Evolutionary conservation across 345 rosid species (phyloP), one percentile per base, ranked within the genome.

Genomic region (Balakata baccata): DNA sequence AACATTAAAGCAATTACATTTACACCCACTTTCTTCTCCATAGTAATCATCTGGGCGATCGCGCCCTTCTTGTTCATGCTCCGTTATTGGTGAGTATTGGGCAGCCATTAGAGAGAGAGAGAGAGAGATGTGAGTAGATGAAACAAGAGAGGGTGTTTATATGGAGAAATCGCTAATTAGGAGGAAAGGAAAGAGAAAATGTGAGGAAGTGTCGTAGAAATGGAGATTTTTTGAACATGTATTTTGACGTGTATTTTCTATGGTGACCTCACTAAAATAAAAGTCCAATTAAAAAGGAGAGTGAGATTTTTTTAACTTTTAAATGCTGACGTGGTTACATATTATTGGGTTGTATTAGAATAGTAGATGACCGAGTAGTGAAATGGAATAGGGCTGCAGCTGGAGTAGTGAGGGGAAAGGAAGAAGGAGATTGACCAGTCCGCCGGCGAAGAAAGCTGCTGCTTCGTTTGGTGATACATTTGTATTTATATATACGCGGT

Each of bases 1-100:
- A 57, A 78, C 13, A 1, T 70, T 43, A 7, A 76, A 85, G 66
- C 90, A 88, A 71, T 72, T 37, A 63, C 90, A 88, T 61, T 70
- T 37, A 69, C 85, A 81, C 67, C 84, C 77, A 14, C 50, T 68
- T 5, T 43, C 3, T 6, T 74, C 70, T 1, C 69, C 80, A 6
- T 56, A 69, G 54, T 72, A 7, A 52, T 64, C 80, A 29, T 29
- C 34, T 29, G 2, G 17, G 12, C 54, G 22, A 43, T 67, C 85
- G 14, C 62, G 66, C 16, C 77, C 86, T 74, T 73, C 81, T 18
- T 62, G 78, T 17, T 74, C 74, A 16, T 79, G 61, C 73, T 81
- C 79, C 58, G 14, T 64, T 49, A 81, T 68, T 60, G 84, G 86
- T 13, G 85, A 78, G 6, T 62, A 22, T 47, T 38, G 43, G 51